Evolutionary conservation across 129 eudicot species (phyloP).

Genomic region (Artemisia tridentata): DNA sequence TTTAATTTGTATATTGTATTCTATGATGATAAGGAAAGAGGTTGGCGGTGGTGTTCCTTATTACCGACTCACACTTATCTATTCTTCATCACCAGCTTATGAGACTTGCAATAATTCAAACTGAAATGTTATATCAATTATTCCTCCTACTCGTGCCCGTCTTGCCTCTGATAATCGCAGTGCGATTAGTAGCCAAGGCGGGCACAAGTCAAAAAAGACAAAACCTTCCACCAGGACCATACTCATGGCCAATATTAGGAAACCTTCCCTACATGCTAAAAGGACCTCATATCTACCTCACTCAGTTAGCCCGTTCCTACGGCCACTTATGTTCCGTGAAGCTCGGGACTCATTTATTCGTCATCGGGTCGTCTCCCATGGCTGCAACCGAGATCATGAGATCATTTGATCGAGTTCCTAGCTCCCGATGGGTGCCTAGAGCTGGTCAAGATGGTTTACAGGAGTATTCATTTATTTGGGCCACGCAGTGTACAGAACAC

Average conservation of each 20-base stretch:
- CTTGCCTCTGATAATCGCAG: slow-evolving; percentile 6
- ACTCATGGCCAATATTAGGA: slow-evolving; percentile 31
- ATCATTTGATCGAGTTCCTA: slow-evolving; percentile 27
- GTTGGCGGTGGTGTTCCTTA: too few species aligned
- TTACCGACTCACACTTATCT: too few species aligned
- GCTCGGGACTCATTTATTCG: slow-evolving; percentile 38
- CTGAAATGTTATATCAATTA: slow-evolving; percentile 6
- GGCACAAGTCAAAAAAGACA: background rate
- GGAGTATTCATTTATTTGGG: slow-evolving; percentile 32
- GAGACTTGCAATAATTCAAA: background rate
- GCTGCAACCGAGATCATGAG: slow-evolving; percentile 39
- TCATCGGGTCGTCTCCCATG: slow-evolving; percentile 31
- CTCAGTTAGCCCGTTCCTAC: slow-evolving; percentile 24
- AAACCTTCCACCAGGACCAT: slow-evolving; percentile 38
- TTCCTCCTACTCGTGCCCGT: slow-evolving; percentile 8
- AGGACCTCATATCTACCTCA: slow-evolving; percentile 36
- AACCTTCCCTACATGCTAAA: slow-evolving; percentile 37
- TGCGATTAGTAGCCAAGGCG: background rate
- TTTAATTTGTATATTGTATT: too few species aligned
- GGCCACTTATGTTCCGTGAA: slow-evolving; percentile 33
- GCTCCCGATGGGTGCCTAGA: slow-evolving; percentile 34
- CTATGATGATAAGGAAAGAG: too few species aligned
- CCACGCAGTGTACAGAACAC: slow-evolving; percentile 25
- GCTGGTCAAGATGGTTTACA: slow-evolving; percentile 37
- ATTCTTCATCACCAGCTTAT: too few species aligned